phyloP scores from a whole-genome alignment of 1,139 yeast species.

The Nakaseomyces sp. region DNA sequence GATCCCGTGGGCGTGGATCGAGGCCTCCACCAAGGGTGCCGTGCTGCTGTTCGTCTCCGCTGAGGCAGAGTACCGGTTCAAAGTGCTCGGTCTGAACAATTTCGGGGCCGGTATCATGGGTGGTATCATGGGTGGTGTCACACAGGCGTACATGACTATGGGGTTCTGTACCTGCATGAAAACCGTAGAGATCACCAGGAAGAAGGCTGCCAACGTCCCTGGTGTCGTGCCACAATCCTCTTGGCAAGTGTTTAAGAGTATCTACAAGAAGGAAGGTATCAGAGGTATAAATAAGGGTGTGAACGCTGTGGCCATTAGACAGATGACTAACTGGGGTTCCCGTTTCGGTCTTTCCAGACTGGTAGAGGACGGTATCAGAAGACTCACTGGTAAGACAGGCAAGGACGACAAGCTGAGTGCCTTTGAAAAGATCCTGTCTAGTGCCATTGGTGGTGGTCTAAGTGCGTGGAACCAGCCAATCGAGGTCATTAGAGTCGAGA shows the following conservation, averaged over 20 bases:
- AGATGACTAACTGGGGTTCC: constrained; percentile 98
- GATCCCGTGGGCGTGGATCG: constrained; percentile 99
- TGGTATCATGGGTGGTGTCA: constrained; percentile 91
- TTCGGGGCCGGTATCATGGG: constrained; percentile 89
- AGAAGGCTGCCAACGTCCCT: constrained; percentile 59
- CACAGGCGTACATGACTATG: constrained; percentile 87
- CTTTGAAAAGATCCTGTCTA: constrained; percentile 73
- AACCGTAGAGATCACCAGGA: constrained; percentile 90
- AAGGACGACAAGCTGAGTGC: constrained; percentile 57
- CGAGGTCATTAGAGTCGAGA: constrained; percentile 93
- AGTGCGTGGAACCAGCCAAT: constrained; percentile 99
- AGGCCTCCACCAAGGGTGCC: constrained; percentile 98
- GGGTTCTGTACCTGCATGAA: constrained; percentile 98
- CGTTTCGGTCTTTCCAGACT: constrained; percentile 87
- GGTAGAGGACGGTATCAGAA: constrained; percentile 78
- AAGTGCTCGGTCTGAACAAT: constrained; percentile 53
- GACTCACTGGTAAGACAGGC: constrained; percentile 49
- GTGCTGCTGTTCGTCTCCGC: constrained; percentile 89
- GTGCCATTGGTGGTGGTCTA: constrained; percentile 92
- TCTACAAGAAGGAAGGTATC: constrained; percentile 77
- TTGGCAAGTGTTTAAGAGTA: constrained; percentile 77
- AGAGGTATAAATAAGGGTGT: constrained; percentile 96
- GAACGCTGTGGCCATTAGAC: constrained; percentile 98
- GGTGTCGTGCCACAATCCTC: constrained; percentile 70
- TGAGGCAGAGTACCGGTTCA: constrained; percentile 78